Conservation (phyloP, 345 rosid genomes). For the Barbarea vulgaris region DNA sequence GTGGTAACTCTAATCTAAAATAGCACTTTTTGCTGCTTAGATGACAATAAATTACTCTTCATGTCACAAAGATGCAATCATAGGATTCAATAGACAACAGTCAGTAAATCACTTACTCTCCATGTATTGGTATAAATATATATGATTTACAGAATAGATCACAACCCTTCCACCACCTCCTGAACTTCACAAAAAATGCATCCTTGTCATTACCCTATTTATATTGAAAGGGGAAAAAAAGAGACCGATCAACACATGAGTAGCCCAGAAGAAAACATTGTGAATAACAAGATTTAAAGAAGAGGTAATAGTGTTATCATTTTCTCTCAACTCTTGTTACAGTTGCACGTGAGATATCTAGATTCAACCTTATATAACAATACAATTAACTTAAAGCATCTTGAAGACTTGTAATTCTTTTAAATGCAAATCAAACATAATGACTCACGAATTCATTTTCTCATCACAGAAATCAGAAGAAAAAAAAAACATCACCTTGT, state of each 20-base stretch:
- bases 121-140: conserved; percentile 84
- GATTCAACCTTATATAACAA: not conserved
- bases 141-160: conserved; percentile 89
- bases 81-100: conserved; percentile 8
- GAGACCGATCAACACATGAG: conserved; percentile 15
- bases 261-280: not conserved
- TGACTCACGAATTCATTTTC: conserved; percentile 22
- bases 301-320: not conserved
- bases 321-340: not conserved
- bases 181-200: conserved; percentile 66
- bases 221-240: conserved; percentile 12
- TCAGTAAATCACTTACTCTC: conserved; percentile 59
- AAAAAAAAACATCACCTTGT: conserved; percentile 55
- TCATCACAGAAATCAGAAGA: conserved; percentile 1
- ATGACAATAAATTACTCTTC: not conserved
- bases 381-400: not conserved
- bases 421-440: not conserved
- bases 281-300: conserved; percentile 11
- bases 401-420: not conserved
- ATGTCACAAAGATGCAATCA: conserved; percentile 9
- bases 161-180: conserved; percentile 97
- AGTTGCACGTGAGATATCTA: not conserved
- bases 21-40: not conserved
- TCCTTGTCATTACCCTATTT: conserved; percentile 60
- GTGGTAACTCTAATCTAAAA: not conserved